phyloP scores from a whole-genome alignment of 768 basidiomycete species.

The Russula dissimulans region DNA sequence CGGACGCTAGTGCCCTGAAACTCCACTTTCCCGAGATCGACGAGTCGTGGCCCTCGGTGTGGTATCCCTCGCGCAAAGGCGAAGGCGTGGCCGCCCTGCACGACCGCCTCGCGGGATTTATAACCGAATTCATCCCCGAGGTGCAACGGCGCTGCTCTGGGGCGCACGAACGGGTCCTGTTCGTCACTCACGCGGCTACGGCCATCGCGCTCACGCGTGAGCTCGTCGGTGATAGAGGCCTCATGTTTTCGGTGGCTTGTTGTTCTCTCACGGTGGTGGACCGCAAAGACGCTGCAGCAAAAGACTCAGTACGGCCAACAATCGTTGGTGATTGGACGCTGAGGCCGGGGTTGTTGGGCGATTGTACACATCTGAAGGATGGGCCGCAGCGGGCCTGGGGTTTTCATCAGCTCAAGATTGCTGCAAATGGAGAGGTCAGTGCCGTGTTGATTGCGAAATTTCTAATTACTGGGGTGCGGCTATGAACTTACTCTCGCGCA shows the following conservation, averaged over 20 bases:
- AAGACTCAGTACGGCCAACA: not conserved
- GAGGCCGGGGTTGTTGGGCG: conserved; percentile 36
- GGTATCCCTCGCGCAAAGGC: conserved; percentile 63
- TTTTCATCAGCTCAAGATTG: conserved; percentile 60
- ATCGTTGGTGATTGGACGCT: conserved; percentile 41
- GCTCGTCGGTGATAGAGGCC: conserved; percentile 41
- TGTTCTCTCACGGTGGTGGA: conserved; percentile 58
- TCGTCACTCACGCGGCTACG: conserved; percentile 72
- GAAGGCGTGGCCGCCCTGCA: conserved; percentile 60
- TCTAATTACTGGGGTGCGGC: no score
- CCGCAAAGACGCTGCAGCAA: conserved; percentile 23
- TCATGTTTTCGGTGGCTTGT: conserved; percentile 48
- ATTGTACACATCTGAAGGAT: conserved; percentile 49
- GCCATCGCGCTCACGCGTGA: conserved; percentile 54
- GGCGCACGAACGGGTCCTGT: conserved; percentile 43
- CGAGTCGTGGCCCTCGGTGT: conserved; percentile 48
- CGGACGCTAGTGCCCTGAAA: conserved; percentile 42
- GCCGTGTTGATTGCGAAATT: conserved; percentile 17
- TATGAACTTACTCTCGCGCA: no score
- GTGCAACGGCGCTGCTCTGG: conserved; percentile 37
- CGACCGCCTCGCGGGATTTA: conserved; percentile 44
- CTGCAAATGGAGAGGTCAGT: conserved; percentile 26
- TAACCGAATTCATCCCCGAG: conserved; percentile 41
- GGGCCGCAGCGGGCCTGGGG: conserved; percentile 70
- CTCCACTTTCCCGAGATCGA: conserved; percentile 54